phyloP scores from a whole-genome alignment of 768 basidiomycete species.

The Amanita phalloides region DNA sequence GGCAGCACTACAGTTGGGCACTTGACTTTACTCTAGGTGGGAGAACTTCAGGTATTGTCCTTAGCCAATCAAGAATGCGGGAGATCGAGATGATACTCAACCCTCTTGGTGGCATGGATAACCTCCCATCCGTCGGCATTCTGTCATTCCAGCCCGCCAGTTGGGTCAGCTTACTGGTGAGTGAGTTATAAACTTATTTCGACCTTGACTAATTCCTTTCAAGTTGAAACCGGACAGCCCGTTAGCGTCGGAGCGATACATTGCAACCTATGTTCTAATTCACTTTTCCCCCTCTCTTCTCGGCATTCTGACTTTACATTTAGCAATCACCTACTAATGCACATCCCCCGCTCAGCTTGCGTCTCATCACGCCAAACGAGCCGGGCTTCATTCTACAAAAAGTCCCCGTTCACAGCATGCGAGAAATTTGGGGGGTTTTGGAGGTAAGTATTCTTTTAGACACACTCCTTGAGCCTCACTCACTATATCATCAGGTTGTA shows the following conservation, averaged over 20 bases:
- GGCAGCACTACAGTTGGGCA: constrained; percentile 41
- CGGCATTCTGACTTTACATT: background rate
- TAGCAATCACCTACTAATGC: constrained; percentile 55
- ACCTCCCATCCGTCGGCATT: constrained; percentile 28
- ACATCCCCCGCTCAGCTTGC: constrained; percentile 63
- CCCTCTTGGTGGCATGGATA: constrained; percentile 37
- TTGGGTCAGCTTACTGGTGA: constrained; percentile 59
- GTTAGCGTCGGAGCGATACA: constrained; percentile 53
- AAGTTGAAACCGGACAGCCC: constrained; percentile 44
- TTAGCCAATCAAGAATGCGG: constrained; percentile 64
- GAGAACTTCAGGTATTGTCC: constrained; percentile 45
- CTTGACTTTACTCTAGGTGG: constrained; percentile 62
- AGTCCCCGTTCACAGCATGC: constrained; percentile 61
- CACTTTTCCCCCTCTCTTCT: background rate
- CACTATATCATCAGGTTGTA: constrained; percentile 39
- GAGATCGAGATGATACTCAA: constrained; percentile 61
- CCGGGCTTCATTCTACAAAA: constrained; percentile 66
- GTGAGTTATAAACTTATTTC: constrained; percentile 9
- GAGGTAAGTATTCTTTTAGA: constrained; percentile 33
- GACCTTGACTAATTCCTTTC: background rate
- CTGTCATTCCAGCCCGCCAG: constrained; percentile 40
- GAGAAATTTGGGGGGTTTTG: constrained; percentile 65
- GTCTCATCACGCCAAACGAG: constrained; percentile 59
- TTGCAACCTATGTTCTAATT: constrained; percentile 49
- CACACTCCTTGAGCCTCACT: background rate